Conservation (phyloP, 2,329 filamentous ascomycete species). For the Leptoxyphium fumago region DNA sequence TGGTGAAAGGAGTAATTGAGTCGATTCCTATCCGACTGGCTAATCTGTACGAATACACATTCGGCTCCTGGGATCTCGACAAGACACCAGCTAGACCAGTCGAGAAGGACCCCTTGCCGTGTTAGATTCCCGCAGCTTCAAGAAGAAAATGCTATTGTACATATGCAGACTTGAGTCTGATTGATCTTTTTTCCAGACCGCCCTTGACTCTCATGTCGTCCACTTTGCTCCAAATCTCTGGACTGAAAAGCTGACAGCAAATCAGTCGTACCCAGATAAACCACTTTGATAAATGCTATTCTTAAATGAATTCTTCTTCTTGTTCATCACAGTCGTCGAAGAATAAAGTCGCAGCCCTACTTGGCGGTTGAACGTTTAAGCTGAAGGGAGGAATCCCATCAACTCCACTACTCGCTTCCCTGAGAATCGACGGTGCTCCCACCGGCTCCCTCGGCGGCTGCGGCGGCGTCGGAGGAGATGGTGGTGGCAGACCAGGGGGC, state of each 20-base stretch:
- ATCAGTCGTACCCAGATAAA: too few species aligned
- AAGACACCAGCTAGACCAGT: too few species aligned
- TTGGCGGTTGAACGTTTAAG: not conserved
- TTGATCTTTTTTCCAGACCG: too few species aligned
- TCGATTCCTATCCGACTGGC: not conserved
- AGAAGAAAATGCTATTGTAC: slow-evolving; percentile 9
- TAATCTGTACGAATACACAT: not conserved
- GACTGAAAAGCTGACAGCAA: too few species aligned
- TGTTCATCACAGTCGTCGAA: too few species aligned
- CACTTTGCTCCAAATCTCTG: too few species aligned
- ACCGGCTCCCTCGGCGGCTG: too few species aligned
- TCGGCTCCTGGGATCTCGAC: not conserved
- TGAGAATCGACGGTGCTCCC: not conserved
- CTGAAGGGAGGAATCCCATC: not conserved
- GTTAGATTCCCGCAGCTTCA: not conserved
- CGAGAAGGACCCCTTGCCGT: too few species aligned
- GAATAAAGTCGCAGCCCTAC: not conserved
- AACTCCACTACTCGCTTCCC: not conserved
- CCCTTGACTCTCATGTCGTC: too few species aligned
- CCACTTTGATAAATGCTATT: too few species aligned
- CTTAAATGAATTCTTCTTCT: too few species aligned
- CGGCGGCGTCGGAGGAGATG: not conserved
- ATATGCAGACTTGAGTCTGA: slow-evolving; percentile 3
- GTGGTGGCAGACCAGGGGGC: not conserved
- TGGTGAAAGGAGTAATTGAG: slow-evolving; percentile 70